Base-by-base conservation (phyloP, 2,329 filamentous ascomycete genomes). In the Penicillium sp. region DNA sequence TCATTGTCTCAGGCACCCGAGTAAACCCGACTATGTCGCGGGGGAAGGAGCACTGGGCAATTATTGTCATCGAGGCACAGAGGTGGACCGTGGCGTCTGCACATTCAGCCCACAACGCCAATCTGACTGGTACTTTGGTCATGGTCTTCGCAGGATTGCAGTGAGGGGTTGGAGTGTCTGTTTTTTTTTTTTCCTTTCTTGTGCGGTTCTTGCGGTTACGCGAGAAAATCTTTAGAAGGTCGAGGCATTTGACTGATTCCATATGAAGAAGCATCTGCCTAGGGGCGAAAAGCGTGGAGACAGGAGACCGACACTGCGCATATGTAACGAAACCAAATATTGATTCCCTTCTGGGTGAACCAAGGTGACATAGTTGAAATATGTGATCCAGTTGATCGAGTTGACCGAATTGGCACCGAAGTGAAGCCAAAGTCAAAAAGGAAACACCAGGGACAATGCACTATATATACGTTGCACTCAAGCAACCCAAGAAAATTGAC, bases 181-280 rank as follows among this genome's bases (percentile, higher is more conserved):
- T 54, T 59, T 54, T 56, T 63, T 67, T 64, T 58, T 48, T 8
- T 54, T 59, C 53, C 55, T 63, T 67, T 64, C 59, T 48, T 8
- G 19, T 55, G 59, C 65, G 65, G 58, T 62, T 60, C 59, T 64
- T 62, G 65, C 64, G 64, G 61, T 62, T 65, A 65, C 38, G 49
- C 21, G 17, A 45, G 40, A 62, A 62, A 62, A 54, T 43, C 19
- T 29, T 19, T 33, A 12, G 19, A 31, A 49, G 50, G 50, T 54
- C 54, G 47, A 54, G 48, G n/a, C 47, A 37, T 53, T 48, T 53
- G 43, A 59, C 50, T 53, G 48, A 50, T 54, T 49, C 35, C 60
- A 64, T 61, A 61, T 61, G 52, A 61, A 52, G 52, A 29, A 23
- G 21, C 21, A 21, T 42, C 52, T 57, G 19, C 48, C 58, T 47